Evolutionary conservation across 371 early-diverging fungal species (phyloP).

Genomic region (Mucor piriformis): DNA sequence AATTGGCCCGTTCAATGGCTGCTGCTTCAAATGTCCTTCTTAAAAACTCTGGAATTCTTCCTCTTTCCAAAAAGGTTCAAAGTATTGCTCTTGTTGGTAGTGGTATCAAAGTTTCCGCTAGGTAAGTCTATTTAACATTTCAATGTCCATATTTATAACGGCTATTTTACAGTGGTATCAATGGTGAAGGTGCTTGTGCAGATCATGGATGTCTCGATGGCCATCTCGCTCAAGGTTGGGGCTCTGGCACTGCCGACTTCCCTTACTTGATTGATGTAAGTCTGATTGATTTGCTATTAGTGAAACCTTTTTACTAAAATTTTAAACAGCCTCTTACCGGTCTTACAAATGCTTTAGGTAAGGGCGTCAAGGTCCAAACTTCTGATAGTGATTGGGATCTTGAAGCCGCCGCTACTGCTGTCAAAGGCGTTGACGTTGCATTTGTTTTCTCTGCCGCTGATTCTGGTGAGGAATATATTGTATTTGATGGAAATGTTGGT

Average conservation of each 20-base stretch:
- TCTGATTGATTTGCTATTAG: too few relatives aligned
- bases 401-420: slow-evolving; percentile 31
- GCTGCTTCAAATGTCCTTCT: slow-evolving; percentile 58
- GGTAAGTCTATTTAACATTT: slow-evolving; percentile 17
- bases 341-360: slow-evolving; percentile 40
- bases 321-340: slow-evolving; percentile 28
- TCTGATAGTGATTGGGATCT: slow-evolving; percentile 46
- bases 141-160: not conserved
- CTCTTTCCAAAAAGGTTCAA: slow-evolving; percentile 29
- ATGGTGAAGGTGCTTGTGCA: not conserved
- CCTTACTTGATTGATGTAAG: slow-evolving; percentile 54
- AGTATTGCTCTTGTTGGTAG: slow-evolving; percentile 54
- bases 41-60: slow-evolving; percentile 46
- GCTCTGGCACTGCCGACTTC: slow-evolving; percentile 63
- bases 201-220: slow-evolving; percentile 41
- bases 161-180: not conserved
- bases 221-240: slow-evolving; percentile 69
- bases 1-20: slow-evolving; percentile 44
- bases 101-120: slow-evolving; percentile 42
- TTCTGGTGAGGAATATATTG: slow-evolving; percentile 58
- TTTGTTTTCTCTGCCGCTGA: slow-evolving; percentile 62
- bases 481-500: slow-evolving; percentile 48
- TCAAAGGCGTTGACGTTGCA: slow-evolving; percentile 51
- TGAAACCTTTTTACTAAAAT: too few relatives aligned
- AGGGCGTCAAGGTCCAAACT: slow-evolving; percentile 30